These are phyloP conservation scores for Babesia bovis DNA, from an alignment of 169 alveolate species.

Conservation along the genomic window DNA sequence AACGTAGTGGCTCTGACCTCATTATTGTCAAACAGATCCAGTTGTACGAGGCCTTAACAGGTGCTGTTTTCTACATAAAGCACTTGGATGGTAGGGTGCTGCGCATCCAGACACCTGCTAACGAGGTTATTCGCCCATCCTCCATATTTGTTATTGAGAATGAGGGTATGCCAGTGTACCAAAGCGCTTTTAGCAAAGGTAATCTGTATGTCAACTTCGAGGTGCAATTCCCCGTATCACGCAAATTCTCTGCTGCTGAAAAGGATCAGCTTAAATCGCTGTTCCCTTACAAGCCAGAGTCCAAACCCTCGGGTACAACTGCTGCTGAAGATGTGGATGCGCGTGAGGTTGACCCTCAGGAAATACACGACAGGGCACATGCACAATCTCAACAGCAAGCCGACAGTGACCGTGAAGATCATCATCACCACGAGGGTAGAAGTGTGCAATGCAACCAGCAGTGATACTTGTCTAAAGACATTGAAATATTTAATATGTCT, in stretches of 20 bases:
- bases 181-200: constrained; percentile 91
- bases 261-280: constrained; percentile 63
- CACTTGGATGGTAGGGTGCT: constrained; percentile 93
- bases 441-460: constrained; percentile 71
- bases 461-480: constrained; percentile 8
- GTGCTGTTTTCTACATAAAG: constrained; percentile 87
- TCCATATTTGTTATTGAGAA: constrained; percentile 88
- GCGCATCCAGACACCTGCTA: constrained; percentile 80
- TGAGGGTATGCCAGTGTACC: constrained; percentile 95
- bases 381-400: not conserved
- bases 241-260: constrained; percentile 67
- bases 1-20: constrained; percentile 93
- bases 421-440: constrained; percentile 39
- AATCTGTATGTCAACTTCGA: constrained; percentile 90
- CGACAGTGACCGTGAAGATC: constrained; percentile 42
- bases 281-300: constrained; percentile 62
- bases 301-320: constrained; percentile 2
- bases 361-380: constrained; percentile 41
- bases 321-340: constrained; percentile 41
- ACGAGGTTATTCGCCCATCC: constrained; percentile 89
- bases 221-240: constrained; percentile 90
- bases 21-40: constrained; percentile 87
- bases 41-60: constrained; percentile 93
- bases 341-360: constrained; percentile 63
- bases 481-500: not conserved